Percentiles rank a stretch among this genome's conserved stretches.
These are phyloP conservation scores for Alternaria sp. DNA, from an alignment of 2,329 filamentous ascomycete species.

Conservation along the genomic window DNA sequence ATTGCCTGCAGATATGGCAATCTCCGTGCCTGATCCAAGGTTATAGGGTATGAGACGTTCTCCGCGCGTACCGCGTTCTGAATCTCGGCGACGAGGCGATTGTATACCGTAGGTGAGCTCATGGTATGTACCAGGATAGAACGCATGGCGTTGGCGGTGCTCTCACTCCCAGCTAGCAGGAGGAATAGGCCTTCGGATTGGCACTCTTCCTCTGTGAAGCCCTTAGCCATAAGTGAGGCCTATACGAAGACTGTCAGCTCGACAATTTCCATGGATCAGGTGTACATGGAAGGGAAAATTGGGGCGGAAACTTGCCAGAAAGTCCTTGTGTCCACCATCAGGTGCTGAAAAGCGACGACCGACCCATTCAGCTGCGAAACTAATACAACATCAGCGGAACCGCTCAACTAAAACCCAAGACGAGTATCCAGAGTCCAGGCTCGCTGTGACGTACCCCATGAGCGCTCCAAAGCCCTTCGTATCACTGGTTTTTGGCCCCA, in stretches of 20 bases:
- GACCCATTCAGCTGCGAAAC: not conserved
- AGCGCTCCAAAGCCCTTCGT: constrained; percentile 8
- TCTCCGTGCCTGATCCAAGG: constrained; percentile 8
- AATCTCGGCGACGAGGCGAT: constrained; percentile 15
- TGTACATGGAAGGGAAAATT: not conserved
- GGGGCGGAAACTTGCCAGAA: not conserved
- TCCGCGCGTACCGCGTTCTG: constrained; percentile 1
- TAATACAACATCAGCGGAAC: not conserved
- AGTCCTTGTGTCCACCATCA: not conserved
- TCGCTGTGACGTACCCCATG: constrained; percentile 3
- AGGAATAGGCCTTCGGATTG: constrained; percentile 15
- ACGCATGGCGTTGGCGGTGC: constrained; percentile 19
- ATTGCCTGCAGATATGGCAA: constrained; percentile 27
- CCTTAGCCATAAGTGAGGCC: constrained; percentile 15
- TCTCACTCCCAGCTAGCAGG: constrained; percentile 22
- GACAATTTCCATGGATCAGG: not conserved
- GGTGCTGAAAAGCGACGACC: constrained; percentile 5
- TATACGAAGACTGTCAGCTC: not conserved
- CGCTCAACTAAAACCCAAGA: not conserved
- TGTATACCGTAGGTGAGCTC: constrained; percentile 11
- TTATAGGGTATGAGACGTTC: constrained; percentile 14
- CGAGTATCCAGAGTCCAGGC: not conserved
- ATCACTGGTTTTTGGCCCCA: constrained; percentile 2
- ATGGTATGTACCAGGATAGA: constrained; percentile 16
- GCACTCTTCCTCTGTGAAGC: constrained; percentile 16